Base-by-base conservation (phyloP, 306 rosid species). In the Bauhinia variegata region DNA sequence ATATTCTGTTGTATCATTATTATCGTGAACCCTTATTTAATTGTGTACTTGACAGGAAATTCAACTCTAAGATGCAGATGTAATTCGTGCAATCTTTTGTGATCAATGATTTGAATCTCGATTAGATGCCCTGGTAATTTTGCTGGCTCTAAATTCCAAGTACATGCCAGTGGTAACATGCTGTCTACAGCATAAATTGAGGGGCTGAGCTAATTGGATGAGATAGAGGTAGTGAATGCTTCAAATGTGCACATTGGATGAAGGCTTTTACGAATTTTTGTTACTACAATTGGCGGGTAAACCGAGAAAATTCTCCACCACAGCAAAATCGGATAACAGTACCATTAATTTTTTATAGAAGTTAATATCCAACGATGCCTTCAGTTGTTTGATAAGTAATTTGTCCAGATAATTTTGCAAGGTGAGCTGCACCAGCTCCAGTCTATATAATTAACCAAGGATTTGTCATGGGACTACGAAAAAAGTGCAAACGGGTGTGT, bases 301-400 rank as follows among this genome's bases (percentile, higher is more conserved):
- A 57, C 12, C 7, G 14, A 19, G 44, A 90, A 93, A 38, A 93
- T 72, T 68, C 99, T 97, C 99, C 99, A 93, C 99, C 99, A 93
- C 37, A 93, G 95, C 50, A 88, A 75, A 67, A 93, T 85, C 99
- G 90, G 81, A 49, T n/a, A 51, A 61, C 72, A 3, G 54, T 57
- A 65, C 52, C 65, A 63, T 74, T 62, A 49, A 42, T 9, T 44
- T 60, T 73, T 43, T 10, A 70, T 11, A 34, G 36, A 19, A 67
- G 44, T 47, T 60, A 14, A 39, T 4, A 47, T 2, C 30, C 15
- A 15, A 18, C n/a, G n/a, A n/a, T n/a, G n/a, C n/a, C n/a, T n/a
- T n/a, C n/a, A n/a, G n/a, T n/a, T n/a, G n/a, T n/a, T n/a, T n/a
- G n/a, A n/a, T n/a, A n/a, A n/a, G n/a, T n/a, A n/a, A n/a, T n/a